Percentiles rank a stretch among this genome's conserved stretches.
Evolutionary conservation across 257 asterid species (phyloP).

Genomic region (Schizonepeta tenuifolia): DNA sequence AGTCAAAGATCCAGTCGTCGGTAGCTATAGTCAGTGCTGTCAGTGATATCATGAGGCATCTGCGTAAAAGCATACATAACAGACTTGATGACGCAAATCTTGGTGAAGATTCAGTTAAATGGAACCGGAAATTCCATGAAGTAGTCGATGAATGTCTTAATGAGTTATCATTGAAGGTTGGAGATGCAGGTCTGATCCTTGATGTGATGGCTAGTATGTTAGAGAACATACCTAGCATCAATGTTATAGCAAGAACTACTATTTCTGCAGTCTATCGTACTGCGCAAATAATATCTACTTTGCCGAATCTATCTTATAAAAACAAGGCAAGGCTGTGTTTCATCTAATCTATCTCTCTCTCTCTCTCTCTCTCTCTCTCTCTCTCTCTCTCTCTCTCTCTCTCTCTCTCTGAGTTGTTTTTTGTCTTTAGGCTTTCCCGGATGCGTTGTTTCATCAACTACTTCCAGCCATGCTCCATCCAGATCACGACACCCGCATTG

Average conservation of each 20-base stretch:
- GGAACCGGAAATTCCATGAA: conserved; percentile 73
- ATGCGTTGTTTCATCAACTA: conserved; percentile 91
- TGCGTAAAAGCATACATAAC: conserved; percentile 88
- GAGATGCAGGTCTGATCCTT: conserved; percentile 94
- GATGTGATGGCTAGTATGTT: conserved; percentile 93
- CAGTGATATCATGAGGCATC: conserved; percentile 85
- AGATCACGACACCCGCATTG: conserved; percentile 91
- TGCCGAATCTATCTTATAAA: conserved; percentile 77
- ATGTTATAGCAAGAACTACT: conserved; percentile 76
- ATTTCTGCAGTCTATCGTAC: conserved; percentile 81
- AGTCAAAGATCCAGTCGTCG: conserved; percentile 65
- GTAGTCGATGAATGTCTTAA: conserved; percentile 84
- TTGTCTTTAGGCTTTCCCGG: conserved; percentile 83
- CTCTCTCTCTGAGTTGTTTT: neutral
- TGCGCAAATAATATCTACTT: conserved; percentile 82
- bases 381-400: neutral
- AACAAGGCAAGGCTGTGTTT: conserved; percentile 63
- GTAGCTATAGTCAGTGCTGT: conserved; percentile 83
- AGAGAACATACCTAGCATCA: conserved; percentile 79
- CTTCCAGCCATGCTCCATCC: conserved; percentile 97
- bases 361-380: neutral
- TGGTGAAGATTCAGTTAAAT: conserved; percentile 58
- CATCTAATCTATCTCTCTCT: neutral
- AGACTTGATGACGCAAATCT: conserved; percentile 77
- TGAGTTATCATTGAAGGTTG: conserved; percentile 84